phyloP scores from a whole-genome alignment of 2,329 filamentous ascomycete species.

The Alternaria solani region DNA sequence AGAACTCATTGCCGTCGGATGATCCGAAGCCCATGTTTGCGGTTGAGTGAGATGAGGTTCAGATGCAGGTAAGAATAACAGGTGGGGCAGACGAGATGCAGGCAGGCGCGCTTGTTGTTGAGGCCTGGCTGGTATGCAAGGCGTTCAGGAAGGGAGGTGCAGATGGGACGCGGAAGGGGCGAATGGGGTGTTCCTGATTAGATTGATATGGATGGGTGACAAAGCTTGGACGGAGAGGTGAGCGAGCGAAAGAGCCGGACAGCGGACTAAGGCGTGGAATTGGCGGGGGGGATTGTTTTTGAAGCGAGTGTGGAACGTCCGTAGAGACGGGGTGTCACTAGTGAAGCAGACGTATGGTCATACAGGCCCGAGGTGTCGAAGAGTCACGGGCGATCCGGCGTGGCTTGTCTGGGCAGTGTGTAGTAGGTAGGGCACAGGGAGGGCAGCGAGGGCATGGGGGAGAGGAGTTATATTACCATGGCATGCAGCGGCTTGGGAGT shows the following conservation, averaged over 20 bases:
- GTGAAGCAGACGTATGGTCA: slow-evolving; percentile 33
- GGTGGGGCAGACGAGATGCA: slow-evolving; percentile 19
- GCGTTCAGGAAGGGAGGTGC: slow-evolving; percentile 19
- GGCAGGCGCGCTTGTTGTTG: slow-evolving; percentile 24
- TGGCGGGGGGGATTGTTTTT: slow-evolving; percentile 30
- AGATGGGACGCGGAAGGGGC: slow-evolving; percentile 15
- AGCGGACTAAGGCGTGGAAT: slow-evolving; percentile 24
- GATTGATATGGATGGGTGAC: slow-evolving; percentile 15
- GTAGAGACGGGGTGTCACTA: slow-evolving; percentile 40
- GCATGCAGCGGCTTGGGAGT: slow-evolving; percentile 30
- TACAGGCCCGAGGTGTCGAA: slow-evolving; percentile 13
- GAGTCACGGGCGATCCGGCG: slow-evolving; percentile 36
- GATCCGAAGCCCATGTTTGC: slow-evolving; percentile 32
- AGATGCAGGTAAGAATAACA: slow-evolving; percentile 32
- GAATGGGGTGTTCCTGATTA: neutral
- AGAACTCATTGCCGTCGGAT: slow-evolving; percentile 52
- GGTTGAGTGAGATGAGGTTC: slow-evolving; percentile 19
- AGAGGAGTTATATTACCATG: slow-evolving; percentile 42
- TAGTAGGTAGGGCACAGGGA: slow-evolving; percentile 19
- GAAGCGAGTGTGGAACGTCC: slow-evolving; percentile 46
- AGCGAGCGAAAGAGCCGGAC: slow-evolving; percentile 27
- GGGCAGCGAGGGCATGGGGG: slow-evolving; percentile 25
- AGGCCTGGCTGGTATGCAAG: slow-evolving; percentile 14
- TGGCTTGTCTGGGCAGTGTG: slow-evolving; percentile 20
- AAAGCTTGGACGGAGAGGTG: neutral